Evolutionary conservation across 148 eudicot genomes (phyloP).

Genomic region (Camellia lanceoleosa): DNA sequence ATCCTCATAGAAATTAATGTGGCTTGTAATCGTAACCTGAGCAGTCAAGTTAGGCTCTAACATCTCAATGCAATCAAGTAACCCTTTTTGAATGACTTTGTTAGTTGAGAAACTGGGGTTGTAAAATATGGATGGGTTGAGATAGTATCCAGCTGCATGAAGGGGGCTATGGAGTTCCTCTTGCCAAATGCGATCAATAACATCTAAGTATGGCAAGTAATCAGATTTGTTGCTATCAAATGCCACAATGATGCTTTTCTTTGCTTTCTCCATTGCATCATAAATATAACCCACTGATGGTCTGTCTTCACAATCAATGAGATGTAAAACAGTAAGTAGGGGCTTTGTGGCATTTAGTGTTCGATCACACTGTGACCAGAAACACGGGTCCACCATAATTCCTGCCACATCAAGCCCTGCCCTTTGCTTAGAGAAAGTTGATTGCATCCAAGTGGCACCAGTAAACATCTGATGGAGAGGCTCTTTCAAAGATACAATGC

Average conservation of each 20-base stretch:
- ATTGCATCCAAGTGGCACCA: conserved; percentile 3
- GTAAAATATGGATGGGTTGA: conserved; percentile 27
- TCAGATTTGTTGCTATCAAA: conserved; percentile 10
- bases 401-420: conserved; percentile 8
- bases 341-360: conserved; percentile 21
- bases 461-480: conserved; percentile 16
- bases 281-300: conserved; percentile 30
- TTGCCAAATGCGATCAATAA: conserved; percentile 29
- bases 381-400: conserved; percentile 14
- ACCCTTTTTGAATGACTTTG: conserved; percentile 19
- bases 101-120: conserved; percentile 11
- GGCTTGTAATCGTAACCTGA: conserved; percentile 16
- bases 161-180: conserved; percentile 25
- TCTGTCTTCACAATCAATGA: conserved; percentile 19
- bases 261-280: conserved; percentile 31
- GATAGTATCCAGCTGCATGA: conserved; percentile 37
- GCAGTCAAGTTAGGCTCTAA: conserved; percentile 12
- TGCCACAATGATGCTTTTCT: conserved; percentile 15
- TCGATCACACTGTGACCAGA: conserved; percentile 18
- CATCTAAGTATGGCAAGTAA: conserved; percentile 9
- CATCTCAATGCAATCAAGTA: conserved; percentile 19
- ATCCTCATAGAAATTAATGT: conserved; percentile 15
- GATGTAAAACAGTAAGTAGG: conserved; percentile 18
- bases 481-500: conserved; percentile 9
- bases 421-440: conserved; percentile 17